Percentiles rank a stretch among this genome's conserved stretches.
phyloP scores from a whole-genome alignment of 176 grass and related monocot species.

The Alopecurus myosuroides region DNA sequence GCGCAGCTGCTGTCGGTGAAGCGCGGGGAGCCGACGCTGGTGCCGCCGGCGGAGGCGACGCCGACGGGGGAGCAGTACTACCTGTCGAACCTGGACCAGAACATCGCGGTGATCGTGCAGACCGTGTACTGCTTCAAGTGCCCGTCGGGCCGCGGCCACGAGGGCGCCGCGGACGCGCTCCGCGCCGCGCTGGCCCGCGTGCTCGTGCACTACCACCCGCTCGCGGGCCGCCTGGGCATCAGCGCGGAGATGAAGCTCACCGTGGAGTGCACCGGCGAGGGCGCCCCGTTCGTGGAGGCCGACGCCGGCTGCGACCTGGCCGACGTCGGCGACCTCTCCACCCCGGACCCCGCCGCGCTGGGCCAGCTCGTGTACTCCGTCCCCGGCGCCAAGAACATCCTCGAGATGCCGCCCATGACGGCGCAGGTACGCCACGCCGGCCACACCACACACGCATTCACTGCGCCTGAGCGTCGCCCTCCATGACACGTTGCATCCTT shows the following conservation, averaged over 20 bases:
- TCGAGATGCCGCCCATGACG: conserved; percentile 93
- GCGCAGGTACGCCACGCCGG: conserved; percentile 46
- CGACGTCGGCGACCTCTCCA: conserved; percentile 62
- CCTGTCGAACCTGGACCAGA: conserved; percentile 98
- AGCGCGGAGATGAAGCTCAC: conserved; percentile 86
- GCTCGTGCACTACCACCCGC: conserved; percentile 82
- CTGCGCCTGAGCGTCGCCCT: neutral
- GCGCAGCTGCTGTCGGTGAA: conserved; percentile 39
- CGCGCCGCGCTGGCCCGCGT: conserved; percentile 67
- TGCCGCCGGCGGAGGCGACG: conserved; percentile 54
- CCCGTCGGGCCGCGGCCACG: neutral
- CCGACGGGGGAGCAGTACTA: conserved; percentile 69
- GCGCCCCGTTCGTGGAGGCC: conserved; percentile 77
- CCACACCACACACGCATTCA: neutral
- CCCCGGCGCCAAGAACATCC: conserved; percentile 76
- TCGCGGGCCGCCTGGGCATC: conserved; percentile 69
- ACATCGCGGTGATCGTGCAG: conserved; percentile 84
- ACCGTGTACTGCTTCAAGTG: conserved; percentile 87
- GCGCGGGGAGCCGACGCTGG: conserved; percentile 41
- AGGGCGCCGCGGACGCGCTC: conserved; percentile 34
- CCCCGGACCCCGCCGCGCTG: conserved; percentile 63
- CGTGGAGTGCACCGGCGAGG: conserved; percentile 69
- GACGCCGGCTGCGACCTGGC: conserved; percentile 66
- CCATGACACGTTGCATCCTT: neutral
- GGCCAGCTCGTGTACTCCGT: conserved; percentile 81